Evolutionary conservation across 176 grass and related monocot species (phyloP).

Genomic region (Carex pumila): DNA sequence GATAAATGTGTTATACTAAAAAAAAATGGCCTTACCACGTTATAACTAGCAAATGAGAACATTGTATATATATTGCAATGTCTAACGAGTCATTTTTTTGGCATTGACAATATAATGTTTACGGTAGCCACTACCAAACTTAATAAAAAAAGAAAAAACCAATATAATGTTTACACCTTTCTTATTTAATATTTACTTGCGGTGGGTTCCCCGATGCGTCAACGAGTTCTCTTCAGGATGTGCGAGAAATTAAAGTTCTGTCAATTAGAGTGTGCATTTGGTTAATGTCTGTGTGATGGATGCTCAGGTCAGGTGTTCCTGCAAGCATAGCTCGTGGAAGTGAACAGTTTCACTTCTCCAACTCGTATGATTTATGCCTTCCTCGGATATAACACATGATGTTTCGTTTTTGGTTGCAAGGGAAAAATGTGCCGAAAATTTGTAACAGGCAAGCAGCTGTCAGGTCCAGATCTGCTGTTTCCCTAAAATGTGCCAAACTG

Average conservation of each 20-base stretch:
- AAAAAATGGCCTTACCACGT: not conserved
- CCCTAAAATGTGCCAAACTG: too few relatives aligned
- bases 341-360: not conserved
- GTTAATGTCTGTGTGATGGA: not conserved
- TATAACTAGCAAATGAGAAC: constrained; percentile 3
- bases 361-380: not conserved
- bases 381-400: not conserved
- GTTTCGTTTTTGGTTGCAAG: not conserved
- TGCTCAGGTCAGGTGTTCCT: not conserved
- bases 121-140: too few relatives aligned
- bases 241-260: not conserved
- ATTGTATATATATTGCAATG: not conserved
- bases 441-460: too few relatives aligned
- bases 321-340: not conserved
- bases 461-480: too few relatives aligned
- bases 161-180: not conserved
- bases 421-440: not conserved
- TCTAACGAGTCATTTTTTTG: not conserved
- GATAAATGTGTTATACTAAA: not conserved
- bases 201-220: not conserved
- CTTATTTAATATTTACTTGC: not conserved
- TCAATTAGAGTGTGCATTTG: not conserved
- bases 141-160: too few relatives aligned
- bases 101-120: not conserved
- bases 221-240: not conserved